Conservation (phyloP, 2,329 filamentous ascomycete species). For the Zymoseptoria crescenta region DNA sequence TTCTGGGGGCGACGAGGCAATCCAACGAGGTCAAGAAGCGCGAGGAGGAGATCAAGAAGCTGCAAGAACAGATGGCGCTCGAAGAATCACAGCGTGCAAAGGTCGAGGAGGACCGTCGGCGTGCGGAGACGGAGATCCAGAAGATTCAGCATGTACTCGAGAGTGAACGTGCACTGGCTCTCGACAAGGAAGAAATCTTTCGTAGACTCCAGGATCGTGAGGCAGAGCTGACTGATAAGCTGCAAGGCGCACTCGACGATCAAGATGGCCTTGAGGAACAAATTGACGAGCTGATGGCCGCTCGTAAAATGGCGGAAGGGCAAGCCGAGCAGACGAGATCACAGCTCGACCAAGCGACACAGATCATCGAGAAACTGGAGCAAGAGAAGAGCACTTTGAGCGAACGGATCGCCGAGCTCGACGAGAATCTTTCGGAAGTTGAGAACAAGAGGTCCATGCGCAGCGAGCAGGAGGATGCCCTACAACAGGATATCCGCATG, state of each 20-base stretch:
- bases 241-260: conserved; percentile 84
- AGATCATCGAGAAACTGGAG: conserved; percentile 78
- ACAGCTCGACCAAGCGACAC: conserved; percentile 85
- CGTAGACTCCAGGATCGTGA: conserved; percentile 91
- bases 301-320: conserved; percentile 81
- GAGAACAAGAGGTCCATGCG: conserved; percentile 63
- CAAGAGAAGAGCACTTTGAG: conserved; percentile 73
- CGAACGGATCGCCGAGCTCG: conserved; percentile 59
- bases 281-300: conserved; percentile 76
- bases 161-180: conserved; percentile 85
- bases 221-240: conserved; percentile 82
- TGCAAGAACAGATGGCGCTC: conserved; percentile 74
- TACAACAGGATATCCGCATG: conserved; percentile 82
- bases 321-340: conserved; percentile 70
- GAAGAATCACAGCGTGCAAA: conserved; percentile 68
- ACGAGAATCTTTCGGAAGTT: conserved; percentile 62
- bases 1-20: conserved; percentile 84
- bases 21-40: conserved; percentile 90
- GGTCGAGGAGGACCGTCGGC: conserved; percentile 83
- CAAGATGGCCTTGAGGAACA: conserved; percentile 92
- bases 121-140: conserved; percentile 78
- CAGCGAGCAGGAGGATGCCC: conserved; percentile 64
- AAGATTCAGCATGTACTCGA: conserved; percentile 90
- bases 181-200: conserved; percentile 99
- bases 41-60: conserved; percentile 82